Percentiles rank a stretch among this genome's conserved stretches.
These are phyloP conservation scores for Ceratobasidium sp. DNA, from an alignment of 1,284 basidiomycete species.

Conservation along the genomic window DNA sequence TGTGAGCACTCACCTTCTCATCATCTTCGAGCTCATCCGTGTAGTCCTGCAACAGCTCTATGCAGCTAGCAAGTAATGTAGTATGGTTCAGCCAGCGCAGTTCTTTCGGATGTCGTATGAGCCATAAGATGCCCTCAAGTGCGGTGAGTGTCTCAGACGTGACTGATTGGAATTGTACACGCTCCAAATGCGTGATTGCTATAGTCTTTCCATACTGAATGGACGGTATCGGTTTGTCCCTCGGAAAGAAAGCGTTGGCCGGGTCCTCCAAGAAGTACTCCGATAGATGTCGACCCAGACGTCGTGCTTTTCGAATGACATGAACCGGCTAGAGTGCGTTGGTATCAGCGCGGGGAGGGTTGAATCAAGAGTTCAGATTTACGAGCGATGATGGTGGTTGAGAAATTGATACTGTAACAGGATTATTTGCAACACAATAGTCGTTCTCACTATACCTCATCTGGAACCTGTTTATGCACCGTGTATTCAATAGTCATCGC, in stretches of 20 bases:
- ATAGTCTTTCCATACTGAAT: background rate
- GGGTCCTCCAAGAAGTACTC: background rate
- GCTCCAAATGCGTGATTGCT: background rate
- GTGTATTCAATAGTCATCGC: no score
- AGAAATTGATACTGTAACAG: no score
- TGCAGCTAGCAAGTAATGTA: slow-evolving; percentile 1
- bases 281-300: background rate
- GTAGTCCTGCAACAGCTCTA: background rate
- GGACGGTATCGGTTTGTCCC: background rate
- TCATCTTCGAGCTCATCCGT: background rate
- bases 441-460: no score
- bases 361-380: background rate
- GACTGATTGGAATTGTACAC: no score
- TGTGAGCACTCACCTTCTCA: background rate
- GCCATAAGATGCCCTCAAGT: background rate
- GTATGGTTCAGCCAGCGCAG: slow-evolving; percentile 9
- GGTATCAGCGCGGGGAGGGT: background rate
- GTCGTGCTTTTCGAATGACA: background rate
- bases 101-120: slow-evolving; percentile 13
- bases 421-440: no score
- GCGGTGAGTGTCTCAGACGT: background rate
- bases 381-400: no score
- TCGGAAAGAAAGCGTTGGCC: background rate
- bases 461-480: no score
- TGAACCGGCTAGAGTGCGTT: background rate